These are phyloP conservation scores for Brachypodium distachyon DNA, from an alignment of 202 grass and related monocot genomes.

Conservation along the genomic window DNA sequence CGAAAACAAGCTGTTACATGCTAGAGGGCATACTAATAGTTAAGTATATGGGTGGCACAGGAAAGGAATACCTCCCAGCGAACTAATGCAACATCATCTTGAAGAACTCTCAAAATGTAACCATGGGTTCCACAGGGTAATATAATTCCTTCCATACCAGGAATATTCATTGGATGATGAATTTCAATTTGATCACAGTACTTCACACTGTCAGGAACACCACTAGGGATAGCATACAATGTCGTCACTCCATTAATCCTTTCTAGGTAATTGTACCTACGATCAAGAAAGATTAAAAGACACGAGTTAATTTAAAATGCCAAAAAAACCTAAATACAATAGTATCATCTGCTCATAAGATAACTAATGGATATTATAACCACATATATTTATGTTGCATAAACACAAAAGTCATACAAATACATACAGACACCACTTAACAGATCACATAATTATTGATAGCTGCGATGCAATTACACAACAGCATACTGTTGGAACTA, in stretches of 20 bases:
- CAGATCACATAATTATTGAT: neutral
- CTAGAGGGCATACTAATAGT: neutral
- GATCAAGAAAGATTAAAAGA: constrained; percentile 7
- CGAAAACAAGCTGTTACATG: neutral
- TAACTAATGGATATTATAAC: neutral
- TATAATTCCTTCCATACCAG: constrained; percentile 53
- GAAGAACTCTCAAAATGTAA: constrained; percentile 59
- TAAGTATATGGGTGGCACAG: neutral
- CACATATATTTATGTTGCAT: neutral
- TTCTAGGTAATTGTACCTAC: constrained; percentile 81
- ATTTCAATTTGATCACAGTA: constrained; percentile 46
- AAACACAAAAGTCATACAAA: neutral
- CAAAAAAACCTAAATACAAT: constrained; percentile 4
- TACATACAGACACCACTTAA: neutral
- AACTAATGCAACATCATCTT: constrained; percentile 54
- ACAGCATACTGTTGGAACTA: neutral
- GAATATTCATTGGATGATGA: constrained; percentile 46
- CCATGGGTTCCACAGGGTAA: constrained; percentile 69
- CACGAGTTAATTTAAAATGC: neutral
- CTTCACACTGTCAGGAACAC: constrained; percentile 17
- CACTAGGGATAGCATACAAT: constrained; percentile 38
- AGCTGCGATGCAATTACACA: neutral
- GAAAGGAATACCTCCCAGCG: constrained; percentile 61
- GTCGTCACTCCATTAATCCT: constrained; percentile 83
- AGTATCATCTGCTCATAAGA: neutral